phyloP scores from a whole-genome alignment of 768 basidiomycete genomes.

The Psilocybe sp. region DNA sequence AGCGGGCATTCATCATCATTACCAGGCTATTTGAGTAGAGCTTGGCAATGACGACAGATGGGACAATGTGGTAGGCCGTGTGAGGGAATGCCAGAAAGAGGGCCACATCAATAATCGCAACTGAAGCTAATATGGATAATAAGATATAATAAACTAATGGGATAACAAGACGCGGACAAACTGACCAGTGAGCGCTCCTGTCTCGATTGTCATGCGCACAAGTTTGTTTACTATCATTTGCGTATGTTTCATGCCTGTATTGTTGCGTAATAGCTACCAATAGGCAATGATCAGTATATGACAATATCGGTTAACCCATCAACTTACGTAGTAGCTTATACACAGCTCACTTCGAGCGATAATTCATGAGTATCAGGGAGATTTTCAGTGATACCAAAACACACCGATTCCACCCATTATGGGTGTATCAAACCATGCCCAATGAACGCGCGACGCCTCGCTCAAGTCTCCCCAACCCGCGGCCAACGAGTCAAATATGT shows the following conservation, averaged over 20 bases:
- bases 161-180: background rate
- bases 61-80: constrained; percentile 19
- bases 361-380: no score
- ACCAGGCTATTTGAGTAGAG: constrained; percentile 25
- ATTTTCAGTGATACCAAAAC: no score
- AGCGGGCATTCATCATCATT: constrained; percentile 16
- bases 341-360: no score
- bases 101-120: constrained; percentile 18
- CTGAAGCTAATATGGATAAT: constrained; percentile 18
- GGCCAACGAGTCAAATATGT: no score
- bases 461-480: no score
- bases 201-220: constrained; percentile 27
- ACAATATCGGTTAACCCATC: background rate
- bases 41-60: constrained; percentile 22
- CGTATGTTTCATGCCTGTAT: constrained; percentile 12
- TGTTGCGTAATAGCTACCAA: background rate
- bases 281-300: background rate
- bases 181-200: constrained; percentile 26
- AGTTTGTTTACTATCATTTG: constrained; percentile 15
- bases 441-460: no score
- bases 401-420: no score
- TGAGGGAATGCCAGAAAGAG: constrained; percentile 15
- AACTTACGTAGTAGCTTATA: constrained; percentile 25
- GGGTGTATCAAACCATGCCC: no score
- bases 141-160: no score